Conservation (phyloP, 495 filamentous ascomycete genomes). For the Aspergillus incahuasiensis region DNA sequence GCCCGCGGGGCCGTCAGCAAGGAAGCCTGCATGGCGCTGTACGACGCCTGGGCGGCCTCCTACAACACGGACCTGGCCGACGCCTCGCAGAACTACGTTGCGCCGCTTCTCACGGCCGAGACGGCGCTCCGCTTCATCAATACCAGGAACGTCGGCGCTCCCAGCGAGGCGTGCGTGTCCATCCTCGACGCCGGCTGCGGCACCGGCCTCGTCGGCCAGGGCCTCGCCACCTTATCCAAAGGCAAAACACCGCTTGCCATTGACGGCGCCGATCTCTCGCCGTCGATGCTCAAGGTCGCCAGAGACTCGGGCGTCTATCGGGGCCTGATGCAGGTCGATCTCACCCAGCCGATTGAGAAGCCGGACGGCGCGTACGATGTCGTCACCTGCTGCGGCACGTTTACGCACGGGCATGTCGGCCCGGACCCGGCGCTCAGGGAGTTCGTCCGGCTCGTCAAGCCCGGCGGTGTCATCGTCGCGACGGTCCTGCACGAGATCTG, state of each 20-base stretch:
- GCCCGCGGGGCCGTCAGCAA: constrained; percentile 23
- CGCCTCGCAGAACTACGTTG: constrained; percentile 36
- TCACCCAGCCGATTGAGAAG: constrained; percentile 30
- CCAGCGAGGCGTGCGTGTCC: too few relatives aligned
- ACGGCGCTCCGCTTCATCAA: constrained; percentile 15
- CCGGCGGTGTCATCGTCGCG: constrained; percentile 36
- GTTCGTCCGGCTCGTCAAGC: constrained; percentile 36
- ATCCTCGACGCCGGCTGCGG: constrained; percentile 48
- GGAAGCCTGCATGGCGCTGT: constrained; percentile 34
- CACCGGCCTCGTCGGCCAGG: constrained; percentile 40
- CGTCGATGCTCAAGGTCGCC: constrained; percentile 40
- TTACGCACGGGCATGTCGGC: constrained; percentile 45
- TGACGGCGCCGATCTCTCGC: constrained; percentile 41
- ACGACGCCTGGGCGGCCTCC: constrained; percentile 43
- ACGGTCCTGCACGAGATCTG: constrained; percentile 42
- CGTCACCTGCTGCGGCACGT: constrained; percentile 43
- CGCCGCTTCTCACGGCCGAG: constrained; percentile 34
- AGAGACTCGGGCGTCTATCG: constrained; percentile 37
- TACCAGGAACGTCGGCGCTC: constrained; percentile 12
- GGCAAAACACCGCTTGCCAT: constrained; percentile 24
- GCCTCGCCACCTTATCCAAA: constrained; percentile 21
- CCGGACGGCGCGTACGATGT: constrained; percentile 36
- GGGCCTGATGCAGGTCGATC: constrained; percentile 31
- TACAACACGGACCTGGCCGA: constrained; percentile 40
- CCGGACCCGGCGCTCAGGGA: constrained; percentile 39